phyloP scores from a whole-genome alignment of 2,329 filamentous ascomycete species.

The Daldinia eschscholtzii region DNA sequence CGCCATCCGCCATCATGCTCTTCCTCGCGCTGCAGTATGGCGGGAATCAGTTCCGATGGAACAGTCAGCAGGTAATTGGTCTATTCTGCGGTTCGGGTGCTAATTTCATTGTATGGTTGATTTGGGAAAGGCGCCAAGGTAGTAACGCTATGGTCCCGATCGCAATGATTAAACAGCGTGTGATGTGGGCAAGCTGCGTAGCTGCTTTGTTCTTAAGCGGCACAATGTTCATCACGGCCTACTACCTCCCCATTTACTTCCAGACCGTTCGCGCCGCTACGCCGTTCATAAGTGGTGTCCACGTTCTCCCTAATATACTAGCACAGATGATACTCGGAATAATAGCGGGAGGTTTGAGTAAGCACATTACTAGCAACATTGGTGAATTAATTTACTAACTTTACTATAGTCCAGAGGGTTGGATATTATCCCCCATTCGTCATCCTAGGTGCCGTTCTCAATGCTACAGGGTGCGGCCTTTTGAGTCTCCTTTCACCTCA shows the following conservation, averaged over 20 bases:
- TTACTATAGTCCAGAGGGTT: background rate
- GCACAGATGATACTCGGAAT: slow-evolving; percentile 51
- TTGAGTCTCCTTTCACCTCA: slow-evolving; percentile 17
- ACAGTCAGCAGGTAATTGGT: slow-evolving; percentile 54
- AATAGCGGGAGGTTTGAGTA: background rate
- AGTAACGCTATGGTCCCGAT: slow-evolving; percentile 62
- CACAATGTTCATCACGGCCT: slow-evolving; percentile 56
- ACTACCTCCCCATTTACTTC: slow-evolving; percentile 49
- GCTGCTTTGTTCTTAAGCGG: slow-evolving; percentile 34
- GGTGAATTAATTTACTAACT: background rate
- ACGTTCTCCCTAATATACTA: slow-evolving; percentile 37
- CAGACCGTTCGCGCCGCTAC: slow-evolving; percentile 39
- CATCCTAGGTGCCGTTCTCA: slow-evolving; percentile 14
- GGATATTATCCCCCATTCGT: slow-evolving; percentile 13
- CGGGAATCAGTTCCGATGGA: slow-evolving; percentile 55
- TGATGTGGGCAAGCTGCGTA: slow-evolving; percentile 38
- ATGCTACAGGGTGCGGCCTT: slow-evolving; percentile 26
- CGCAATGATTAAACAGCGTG: slow-evolving; percentile 52
- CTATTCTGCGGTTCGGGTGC: slow-evolving; percentile 55
- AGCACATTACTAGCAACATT: background rate
- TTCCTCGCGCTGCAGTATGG: slow-evolving; percentile 62
- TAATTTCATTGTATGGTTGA: slow-evolving; percentile 49
- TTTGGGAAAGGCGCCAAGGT: slow-evolving; percentile 56
- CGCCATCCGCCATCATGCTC: slow-evolving; percentile 57
- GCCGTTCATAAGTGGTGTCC: slow-evolving; percentile 41